A percentile compares a stretch with the other conserved stretches of the same genome.
These are phyloP conservation scores for Trametes coccinea DNA, from an alignment of 768 basidiomycete species.

Conservation along the genomic window DNA sequence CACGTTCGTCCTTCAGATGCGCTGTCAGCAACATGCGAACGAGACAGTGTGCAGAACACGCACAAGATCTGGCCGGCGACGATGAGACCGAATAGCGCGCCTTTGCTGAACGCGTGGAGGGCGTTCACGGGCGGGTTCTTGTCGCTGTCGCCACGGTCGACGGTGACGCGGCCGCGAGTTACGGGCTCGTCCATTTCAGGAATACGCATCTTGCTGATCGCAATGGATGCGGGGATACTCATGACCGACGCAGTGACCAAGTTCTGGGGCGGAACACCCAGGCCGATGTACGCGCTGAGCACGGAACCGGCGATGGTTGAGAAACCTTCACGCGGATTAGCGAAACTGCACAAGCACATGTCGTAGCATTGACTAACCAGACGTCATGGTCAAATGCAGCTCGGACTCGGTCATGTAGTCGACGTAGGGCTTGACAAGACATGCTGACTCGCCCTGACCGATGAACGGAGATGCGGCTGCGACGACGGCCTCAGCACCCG, in stretches of 20 bases:
- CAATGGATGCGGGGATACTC: conserved; percentile 93
- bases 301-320: conserved; percentile 93
- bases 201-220: conserved; percentile 84
- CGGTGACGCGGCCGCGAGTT: conserved; percentile 76
- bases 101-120: conserved; percentile 86
- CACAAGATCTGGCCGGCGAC: conserved; percentile 88
- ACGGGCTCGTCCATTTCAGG: conserved; percentile 87
- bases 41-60: conserved; percentile 27
- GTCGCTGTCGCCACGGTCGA: conserved; percentile 69
- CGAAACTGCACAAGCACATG: no score
- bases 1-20: conserved; percentile 63
- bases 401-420: conserved; percentile 85
- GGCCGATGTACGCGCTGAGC: conserved; percentile 75
- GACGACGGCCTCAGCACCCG: conserved; percentile 94
- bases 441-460: conserved; percentile 88
- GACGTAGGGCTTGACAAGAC: conserved; percentile 81
- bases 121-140: conserved; percentile 68
- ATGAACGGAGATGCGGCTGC: conserved; percentile 94
- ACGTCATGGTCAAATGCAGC: conserved; percentile 87
- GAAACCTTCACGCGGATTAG: conserved; percentile 48
- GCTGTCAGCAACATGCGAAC: not conserved
- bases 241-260: conserved; percentile 88
- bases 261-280: conserved; percentile 78
- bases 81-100: conserved; percentile 80
- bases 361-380: conserved; percentile 43